Base-by-base conservation (phyloP, 164 flowering plant genomes). In the Vitis amurensis region DNA sequence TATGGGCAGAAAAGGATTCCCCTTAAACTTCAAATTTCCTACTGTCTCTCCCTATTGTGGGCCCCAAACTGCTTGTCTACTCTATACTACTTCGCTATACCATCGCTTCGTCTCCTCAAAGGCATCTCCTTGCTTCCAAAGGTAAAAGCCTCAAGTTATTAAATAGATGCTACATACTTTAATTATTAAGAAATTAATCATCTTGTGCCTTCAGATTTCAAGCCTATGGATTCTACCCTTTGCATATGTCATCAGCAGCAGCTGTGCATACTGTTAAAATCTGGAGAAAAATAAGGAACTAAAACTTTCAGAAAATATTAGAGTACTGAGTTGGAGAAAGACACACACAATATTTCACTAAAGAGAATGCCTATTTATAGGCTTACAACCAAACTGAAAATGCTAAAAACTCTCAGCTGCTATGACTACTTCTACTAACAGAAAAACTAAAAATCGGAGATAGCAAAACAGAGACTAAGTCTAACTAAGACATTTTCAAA, bases 221-320 rank as follows among this genome's bases (percentile, higher is more conserved):
- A 86, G 81, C 69, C 76, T 63, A n/a, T 85, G 90, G 90, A 64
- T 84, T 68, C 55, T 78, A 7, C 84, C 91, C 11, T 86, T 81
- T 55, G 76, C 75, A 0, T 86, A 78, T 59, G 73, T 84, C 65
- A 71, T 79, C 3, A 17, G 74, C 0, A 71, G 82, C 7, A 70
- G 9, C 8, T 61, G 63, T 55, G 23, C 47, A 9, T 78, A 74
- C 57, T n/a, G n/a, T n/a, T n/a, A n/a, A n/a, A n/a, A n/a, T n/a
- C n/a, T n/a, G n/a, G n/a, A n/a, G n/a, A n/a, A n/a, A n/a, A n/a
- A n/a, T n/a, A n/a, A n/a, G n/a, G n/a, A n/a, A n/a, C n/a, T n/a
- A n/a, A n/a, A n/a, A n/a, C n/a, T n/a, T n/a, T n/a, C n/a, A n/a
- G n/a, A n/a, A n/a, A n/a, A n/a, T n/a, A n/a, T n/a, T n/a, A n/a